A percentile compares a stretch with the other conserved stretches of the same genome.
These are phyloP conservation scores for Solanum chacoense DNA, from an alignment of 305 asterid genomes.

Conservation along the genomic window DNA sequence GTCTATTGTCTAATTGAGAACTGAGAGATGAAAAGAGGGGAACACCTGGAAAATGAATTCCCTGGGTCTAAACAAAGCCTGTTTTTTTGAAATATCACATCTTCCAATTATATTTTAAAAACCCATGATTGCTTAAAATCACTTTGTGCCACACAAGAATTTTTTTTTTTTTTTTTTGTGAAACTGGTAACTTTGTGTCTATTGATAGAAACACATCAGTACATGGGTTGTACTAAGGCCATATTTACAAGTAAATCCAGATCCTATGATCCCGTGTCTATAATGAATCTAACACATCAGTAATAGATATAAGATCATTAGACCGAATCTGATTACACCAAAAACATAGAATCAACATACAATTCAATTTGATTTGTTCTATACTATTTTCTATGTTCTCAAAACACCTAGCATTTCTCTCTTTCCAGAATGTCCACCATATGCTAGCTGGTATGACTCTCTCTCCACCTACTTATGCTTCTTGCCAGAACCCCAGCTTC, in stretches of 20 bases:
- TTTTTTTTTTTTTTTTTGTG: too few relatives aligned
- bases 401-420: background rate
- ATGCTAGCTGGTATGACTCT: background rate
- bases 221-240: background rate
- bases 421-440: background rate
- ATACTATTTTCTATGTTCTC: background rate
- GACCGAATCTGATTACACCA: background rate
- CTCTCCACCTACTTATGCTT: background rate
- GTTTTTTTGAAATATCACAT: background rate
- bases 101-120: background rate
- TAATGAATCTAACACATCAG: background rate
- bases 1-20: background rate
- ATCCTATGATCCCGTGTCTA: background rate
- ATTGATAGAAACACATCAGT: background rate
- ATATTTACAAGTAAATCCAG: background rate
- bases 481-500: background rate
- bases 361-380: background rate
- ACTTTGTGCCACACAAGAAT: background rate
- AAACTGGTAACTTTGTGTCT: background rate
- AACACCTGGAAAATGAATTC: background rate
- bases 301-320: background rate
- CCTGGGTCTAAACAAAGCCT: background rate
- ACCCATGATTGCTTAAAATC: background rate
- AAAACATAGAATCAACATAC: background rate
- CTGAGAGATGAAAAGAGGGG: background rate